Conservation (phyloP, 768 basidiomycete species). For the Leccinum olivaceopallidum region DNA sequence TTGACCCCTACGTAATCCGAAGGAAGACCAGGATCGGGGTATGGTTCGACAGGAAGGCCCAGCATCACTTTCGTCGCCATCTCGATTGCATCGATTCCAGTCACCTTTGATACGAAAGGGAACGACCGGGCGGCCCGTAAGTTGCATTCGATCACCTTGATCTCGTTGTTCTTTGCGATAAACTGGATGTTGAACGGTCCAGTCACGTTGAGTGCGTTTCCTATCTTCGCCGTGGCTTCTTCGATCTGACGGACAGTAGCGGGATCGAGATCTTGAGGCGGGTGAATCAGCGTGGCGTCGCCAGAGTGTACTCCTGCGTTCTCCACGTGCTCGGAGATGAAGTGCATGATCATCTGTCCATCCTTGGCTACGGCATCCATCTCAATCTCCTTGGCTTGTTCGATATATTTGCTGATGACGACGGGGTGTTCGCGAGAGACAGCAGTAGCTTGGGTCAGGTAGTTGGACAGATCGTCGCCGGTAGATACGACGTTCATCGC, state of each 20-base stretch:
- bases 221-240: constrained; percentile 96
- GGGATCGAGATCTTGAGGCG: constrained; percentile 97
- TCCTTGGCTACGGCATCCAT: constrained; percentile 99
- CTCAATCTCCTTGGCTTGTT: constrained; percentile 99
- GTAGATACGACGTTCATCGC: constrained; percentile 99
- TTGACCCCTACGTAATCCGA: constrained; percentile 97
- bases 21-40: constrained; percentile 87
- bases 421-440: constrained; percentile 97
- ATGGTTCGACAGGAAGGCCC: constrained; percentile 82
- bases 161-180: constrained; percentile 99
- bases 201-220: constrained; percentile 95
- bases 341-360: constrained; percentile 99
- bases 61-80: constrained; percentile 99
- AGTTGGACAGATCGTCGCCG: constrained; percentile 84
- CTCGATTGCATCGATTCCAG: constrained; percentile 96
- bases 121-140: constrained; percentile 96
- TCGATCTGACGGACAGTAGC: constrained; percentile 95
- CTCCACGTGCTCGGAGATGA: constrained; percentile 99
- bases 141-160: constrained; percentile 99
- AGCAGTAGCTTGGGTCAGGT: constrained; percentile 92
- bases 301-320: constrained; percentile 99
- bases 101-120: constrained; percentile 99
- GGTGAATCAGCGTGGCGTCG: constrained; percentile 96
- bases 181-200: constrained; percentile 99
- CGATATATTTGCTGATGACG: constrained; percentile 99